These are phyloP conservation scores for Beauveria medogensis DNA, from an alignment of 2,329 filamentous ascomycete genomes.

Conservation along the genomic window DNA sequence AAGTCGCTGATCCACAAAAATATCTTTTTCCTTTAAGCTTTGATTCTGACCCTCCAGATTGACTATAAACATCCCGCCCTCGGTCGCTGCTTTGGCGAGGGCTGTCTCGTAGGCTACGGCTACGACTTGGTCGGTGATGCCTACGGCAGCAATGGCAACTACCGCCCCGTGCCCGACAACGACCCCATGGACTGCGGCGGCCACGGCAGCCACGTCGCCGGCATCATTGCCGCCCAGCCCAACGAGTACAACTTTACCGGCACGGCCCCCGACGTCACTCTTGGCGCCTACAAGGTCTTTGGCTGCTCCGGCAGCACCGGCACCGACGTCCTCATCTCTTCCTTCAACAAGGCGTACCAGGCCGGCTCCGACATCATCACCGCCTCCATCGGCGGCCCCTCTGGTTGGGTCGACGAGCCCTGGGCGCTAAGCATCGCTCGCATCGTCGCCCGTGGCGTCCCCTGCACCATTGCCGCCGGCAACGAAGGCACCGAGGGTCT, in stretches of 20 bases:
- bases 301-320: conserved; percentile 42
- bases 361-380: conserved; percentile 52
- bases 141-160: conserved; percentile 32
- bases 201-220: conserved; percentile 55
- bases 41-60: conserved; percentile 26
- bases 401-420: conserved; percentile 44
- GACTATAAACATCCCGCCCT: conserved; percentile 57
- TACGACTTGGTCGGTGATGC: conserved; percentile 50
- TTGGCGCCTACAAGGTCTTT: conserved; percentile 51
- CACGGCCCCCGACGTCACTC: conserved; percentile 45
- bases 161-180: conserved; percentile 28
- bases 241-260: conserved; percentile 48
- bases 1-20: conserved; percentile 20
- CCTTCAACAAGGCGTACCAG: conserved; percentile 52
- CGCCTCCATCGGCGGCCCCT: conserved; percentile 42
- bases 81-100: conserved; percentile 52
- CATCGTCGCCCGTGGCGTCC: conserved; percentile 45
- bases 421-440: conserved; percentile 42
- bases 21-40: too few species aligned
- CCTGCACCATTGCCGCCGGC: conserved; percentile 45
- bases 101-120: conserved; percentile 50
- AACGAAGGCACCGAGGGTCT: conserved; percentile 39
- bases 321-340: conserved; percentile 50
- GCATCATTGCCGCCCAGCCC: conserved; percentile 52
- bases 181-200: conserved; percentile 50